Percentiles rank a stretch among this genome's conserved stretches.
Conservation (phyloP, 2,329 filamentous ascomycete genomes). For the Colletotrichum musae region DNA sequence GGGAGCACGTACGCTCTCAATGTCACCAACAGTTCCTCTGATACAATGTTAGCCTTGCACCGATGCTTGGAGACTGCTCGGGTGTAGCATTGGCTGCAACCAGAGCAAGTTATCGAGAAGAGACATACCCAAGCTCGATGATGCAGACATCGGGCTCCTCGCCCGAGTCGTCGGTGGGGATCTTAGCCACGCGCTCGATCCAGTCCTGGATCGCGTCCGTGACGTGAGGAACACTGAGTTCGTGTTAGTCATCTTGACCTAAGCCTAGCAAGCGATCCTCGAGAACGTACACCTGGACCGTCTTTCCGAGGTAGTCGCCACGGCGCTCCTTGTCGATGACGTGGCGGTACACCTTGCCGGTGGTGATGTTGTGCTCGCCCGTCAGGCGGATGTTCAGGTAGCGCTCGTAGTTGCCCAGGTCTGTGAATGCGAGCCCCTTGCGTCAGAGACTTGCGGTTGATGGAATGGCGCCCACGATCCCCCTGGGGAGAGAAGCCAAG, state of each 20-base stretch:
- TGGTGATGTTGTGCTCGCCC: conserved; percentile 95
- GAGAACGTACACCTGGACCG: conserved; percentile 78
- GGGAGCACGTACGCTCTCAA: conserved; percentile 71
- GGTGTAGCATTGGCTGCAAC: neutral
- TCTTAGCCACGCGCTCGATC: conserved; percentile 87
- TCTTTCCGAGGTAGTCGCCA: conserved; percentile 87
- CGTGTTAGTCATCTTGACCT: neutral
- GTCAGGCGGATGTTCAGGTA: conserved; percentile 88
- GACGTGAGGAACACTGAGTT: conserved; percentile 81
- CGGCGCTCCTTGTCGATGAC: conserved; percentile 81
- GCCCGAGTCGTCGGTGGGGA: conserved; percentile 88
- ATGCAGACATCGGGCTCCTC: conserved; percentile 94
- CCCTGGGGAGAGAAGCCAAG: neutral
- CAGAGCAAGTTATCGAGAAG: neutral
- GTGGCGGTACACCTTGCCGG: conserved; percentile 93
- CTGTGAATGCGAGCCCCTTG: conserved; percentile 44
- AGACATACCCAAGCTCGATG: conserved; percentile 65
- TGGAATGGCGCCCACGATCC: conserved; percentile 1
- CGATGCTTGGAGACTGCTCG: neutral
- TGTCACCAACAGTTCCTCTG: conserved; percentile 71
- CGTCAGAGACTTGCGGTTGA: conserved; percentile 38
- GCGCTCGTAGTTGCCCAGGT: conserved; percentile 71
- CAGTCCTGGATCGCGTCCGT: conserved; percentile 94
- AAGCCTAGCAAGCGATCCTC: neutral
- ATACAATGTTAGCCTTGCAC: conserved; percentile 2